These are phyloP conservation scores for Boehmeria nivea DNA, from an alignment of 306 rosid species.

Conservation along the genomic window DNA sequence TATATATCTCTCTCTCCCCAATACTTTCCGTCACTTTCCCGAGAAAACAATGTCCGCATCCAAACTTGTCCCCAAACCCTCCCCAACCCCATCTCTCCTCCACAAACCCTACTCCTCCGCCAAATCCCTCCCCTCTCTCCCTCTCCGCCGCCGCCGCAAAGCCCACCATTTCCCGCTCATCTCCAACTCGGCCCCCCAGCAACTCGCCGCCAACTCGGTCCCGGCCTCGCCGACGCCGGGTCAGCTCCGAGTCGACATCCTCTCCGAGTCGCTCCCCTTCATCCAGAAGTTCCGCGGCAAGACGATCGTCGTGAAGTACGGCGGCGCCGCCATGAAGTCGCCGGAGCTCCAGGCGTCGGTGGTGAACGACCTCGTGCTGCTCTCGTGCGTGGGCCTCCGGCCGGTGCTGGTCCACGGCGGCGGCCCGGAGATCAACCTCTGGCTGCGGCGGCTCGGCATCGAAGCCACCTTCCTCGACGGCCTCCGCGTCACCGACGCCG, in stretches of 20 bases:
- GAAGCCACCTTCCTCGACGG: conserved; percentile 76
- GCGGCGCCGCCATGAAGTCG: conserved; percentile 96
- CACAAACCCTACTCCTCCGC: conserved; percentile 8
- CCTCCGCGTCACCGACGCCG: conserved; percentile 77
- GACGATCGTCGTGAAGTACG: conserved; percentile 86
- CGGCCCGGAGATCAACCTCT: conserved; percentile 85
- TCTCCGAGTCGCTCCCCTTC: conserved; percentile 88
- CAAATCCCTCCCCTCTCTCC: conserved; percentile 16
- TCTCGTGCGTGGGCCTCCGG: conserved; percentile 81
- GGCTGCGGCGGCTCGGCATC: conserved; percentile 84
- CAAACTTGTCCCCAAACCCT: conserved; percentile 35
- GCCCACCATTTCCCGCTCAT: background rate
- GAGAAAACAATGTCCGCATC: conserved; percentile 39
- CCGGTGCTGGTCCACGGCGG: conserved; percentile 91
- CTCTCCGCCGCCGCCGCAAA: background rate
- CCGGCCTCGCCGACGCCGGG: conserved; percentile 34
- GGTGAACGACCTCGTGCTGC: conserved; percentile 88
- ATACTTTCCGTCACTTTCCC: conserved; percentile 4
- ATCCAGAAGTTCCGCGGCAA: conserved; percentile 91
- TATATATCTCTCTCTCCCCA: background rate
- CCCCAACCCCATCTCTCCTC: conserved; percentile 10
- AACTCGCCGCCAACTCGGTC: conserved; percentile 17
- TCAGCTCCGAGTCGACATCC: conserved; percentile 85
- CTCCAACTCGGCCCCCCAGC: conserved; percentile 19
- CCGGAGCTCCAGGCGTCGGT: conserved; percentile 71